Evolutionary conservation across 768 basidiomycete genomes (phyloP).

Genomic region (Basidioascus undulatus): DNA sequence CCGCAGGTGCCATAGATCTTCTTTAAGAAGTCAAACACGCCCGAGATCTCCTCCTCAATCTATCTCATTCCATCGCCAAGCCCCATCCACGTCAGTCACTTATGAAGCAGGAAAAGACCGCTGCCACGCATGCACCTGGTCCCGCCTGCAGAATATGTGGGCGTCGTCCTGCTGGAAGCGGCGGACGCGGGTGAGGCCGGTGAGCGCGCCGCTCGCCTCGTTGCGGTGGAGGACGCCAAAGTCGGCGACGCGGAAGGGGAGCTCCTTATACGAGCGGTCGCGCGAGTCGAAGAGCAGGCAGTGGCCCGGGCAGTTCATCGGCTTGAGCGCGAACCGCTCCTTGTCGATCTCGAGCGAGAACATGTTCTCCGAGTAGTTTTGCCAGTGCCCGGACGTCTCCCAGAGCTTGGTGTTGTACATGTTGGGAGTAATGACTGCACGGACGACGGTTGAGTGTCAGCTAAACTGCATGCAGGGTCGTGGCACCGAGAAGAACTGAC

Average conservation of each 20-base stretch:
- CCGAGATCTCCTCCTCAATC: slow-evolving; percentile 67
- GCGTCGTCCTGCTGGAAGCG: slow-evolving; percentile 96
- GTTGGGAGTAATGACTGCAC: slow-evolving; percentile 79
- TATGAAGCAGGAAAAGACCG: not conserved
- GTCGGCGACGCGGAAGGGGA: slow-evolving; percentile 93
- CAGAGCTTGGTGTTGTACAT: slow-evolving; percentile 91
- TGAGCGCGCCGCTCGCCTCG: slow-evolving; percentile 81
- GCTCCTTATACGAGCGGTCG: slow-evolving; percentile 80
- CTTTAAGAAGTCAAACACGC: slow-evolving; percentile 84
- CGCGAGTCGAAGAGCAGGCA: slow-evolving; percentile 85
- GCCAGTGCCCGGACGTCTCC: slow-evolving; percentile 96
- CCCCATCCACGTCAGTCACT: slow-evolving; percentile 7
- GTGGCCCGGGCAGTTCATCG: slow-evolving; percentile 97
- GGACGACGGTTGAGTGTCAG: not conserved
- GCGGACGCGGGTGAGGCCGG: slow-evolving; percentile 75
- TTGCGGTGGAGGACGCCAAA: slow-evolving; percentile 95
- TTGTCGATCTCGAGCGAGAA: slow-evolving; percentile 85
- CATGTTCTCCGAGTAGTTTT: slow-evolving; percentile 80
- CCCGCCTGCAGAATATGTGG: slow-evolving; percentile 92
- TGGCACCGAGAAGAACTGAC: slow-evolving; percentile 19
- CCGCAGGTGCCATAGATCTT: slow-evolving; percentile 83
- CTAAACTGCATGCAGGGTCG: not conserved
- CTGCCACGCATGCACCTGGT: slow-evolving; percentile 47
- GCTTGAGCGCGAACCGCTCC: slow-evolving; percentile 32
- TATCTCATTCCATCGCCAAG: slow-evolving; percentile 16